Conservation (phyloP, 768 basidiomycete species). For the Naganishia friedmannii region DNA sequence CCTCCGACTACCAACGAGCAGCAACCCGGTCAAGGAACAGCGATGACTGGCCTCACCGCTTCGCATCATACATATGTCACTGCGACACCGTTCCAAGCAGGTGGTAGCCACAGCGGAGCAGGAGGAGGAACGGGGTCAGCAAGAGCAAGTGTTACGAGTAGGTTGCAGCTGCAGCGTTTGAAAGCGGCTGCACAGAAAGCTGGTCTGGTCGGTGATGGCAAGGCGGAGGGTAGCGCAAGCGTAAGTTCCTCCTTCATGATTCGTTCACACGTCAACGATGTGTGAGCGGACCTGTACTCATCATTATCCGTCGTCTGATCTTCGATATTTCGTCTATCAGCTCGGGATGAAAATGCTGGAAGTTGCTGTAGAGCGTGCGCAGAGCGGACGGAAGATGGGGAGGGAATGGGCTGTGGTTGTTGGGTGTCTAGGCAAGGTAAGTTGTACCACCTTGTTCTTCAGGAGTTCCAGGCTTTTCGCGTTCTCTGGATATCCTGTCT, state of each 20-base stretch:
- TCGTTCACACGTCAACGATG: no score
- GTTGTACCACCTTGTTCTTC: neutral
- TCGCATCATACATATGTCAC: slow-evolving; percentile 25
- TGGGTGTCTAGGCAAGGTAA: slow-evolving; percentile 36
- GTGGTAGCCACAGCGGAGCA: no score
- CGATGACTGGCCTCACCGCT: slow-evolving; percentile 4
- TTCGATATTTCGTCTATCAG: no score
- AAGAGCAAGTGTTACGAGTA: slow-evolving; percentile 37
- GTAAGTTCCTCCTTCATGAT: slow-evolving; percentile 4
- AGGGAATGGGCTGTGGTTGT: slow-evolving; percentile 40
- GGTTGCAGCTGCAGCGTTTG: slow-evolving; percentile 50
- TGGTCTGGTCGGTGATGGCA: slow-evolving; percentile 34
- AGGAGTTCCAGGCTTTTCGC: no score
- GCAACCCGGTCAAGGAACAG: neutral
- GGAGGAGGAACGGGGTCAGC: neutral
- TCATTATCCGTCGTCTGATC: no score
- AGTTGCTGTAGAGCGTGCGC: slow-evolving; percentile 48
- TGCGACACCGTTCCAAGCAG: slow-evolving; percentile 10
- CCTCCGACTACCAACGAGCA: neutral
- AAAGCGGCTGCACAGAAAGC: slow-evolving; percentile 51
- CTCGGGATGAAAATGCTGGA: slow-evolving; percentile 52
- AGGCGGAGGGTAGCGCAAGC: neutral
- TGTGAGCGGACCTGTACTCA: no score
- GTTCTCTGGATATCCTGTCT: no score
- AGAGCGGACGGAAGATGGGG: slow-evolving; percentile 33